Evolutionary conservation across 805 yeast genomes (phyloP), one percentile per base, ranked within the genome.

Genomic region (Torulaspora quercuum): DNA sequence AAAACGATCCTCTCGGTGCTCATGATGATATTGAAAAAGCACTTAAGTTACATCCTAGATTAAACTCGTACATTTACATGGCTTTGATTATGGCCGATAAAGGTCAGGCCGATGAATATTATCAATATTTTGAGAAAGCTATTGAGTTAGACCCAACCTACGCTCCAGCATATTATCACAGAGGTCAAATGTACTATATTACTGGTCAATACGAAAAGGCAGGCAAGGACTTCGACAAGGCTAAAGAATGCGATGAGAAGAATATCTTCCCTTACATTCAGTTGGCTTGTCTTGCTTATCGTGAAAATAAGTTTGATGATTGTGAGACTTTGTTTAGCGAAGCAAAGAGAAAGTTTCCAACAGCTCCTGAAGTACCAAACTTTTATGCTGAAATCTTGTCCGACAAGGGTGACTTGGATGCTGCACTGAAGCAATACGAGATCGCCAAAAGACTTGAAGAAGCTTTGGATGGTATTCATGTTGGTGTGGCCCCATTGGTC

Each of bases 381-480:
- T 92, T 88, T 66, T 88, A 80, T 59, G 98, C 97, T 57, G 98
- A 92, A 69, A 81, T 90, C 33, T 72, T 90, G 54, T 80, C 85
- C 45, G 97, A 90, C 60, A 74, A 74, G 53, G 82, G 82, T 58
- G 86, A 84, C 51, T 65, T 75, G 39, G 72, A 62, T 19, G 81
- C 74, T 44, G 96, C 97, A 40, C 64, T 77, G 42, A 77, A 78
- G 57, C 89, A 87, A 67, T 90, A 88, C 60, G 95, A 89, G 46
- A 74, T 76, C 53, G 87, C 97, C 37, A 80, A 80, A 37, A 78
- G 84, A 63, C 72, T 92, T 57, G 97, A 90, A 69, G 76, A 73
- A 48, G 76, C 76, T 33, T 64, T 78, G 49, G 73, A 78, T 35
- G 73, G 72, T 30, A 81, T 79, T 55, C 79, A 84, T 35, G 82